Percentiles rank a stretch among this genome's conserved stretches.
phyloP scores from a whole-genome alignment of 352 stramenopile genomes.

The Pilasporangium apinafurcum region DNA sequence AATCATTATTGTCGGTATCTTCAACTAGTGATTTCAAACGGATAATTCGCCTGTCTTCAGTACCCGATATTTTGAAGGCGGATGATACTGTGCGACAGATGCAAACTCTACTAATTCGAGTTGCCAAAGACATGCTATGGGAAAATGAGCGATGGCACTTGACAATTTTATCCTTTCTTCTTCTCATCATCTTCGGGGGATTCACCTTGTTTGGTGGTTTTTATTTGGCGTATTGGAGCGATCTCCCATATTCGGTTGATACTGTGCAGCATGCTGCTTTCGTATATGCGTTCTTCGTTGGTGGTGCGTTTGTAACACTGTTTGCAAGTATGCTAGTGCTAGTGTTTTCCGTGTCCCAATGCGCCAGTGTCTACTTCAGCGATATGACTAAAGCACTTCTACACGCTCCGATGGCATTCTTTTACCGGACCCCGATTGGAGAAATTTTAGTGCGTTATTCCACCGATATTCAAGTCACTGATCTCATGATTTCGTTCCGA shows the following conservation, averaged over 20 bases:
- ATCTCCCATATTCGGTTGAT: conserved; percentile 8
- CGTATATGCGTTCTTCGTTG: conserved; percentile 20
- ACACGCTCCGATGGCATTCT: conserved; percentile 21
- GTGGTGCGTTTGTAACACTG: conserved; percentile 15
- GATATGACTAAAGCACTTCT: conserved; percentile 20
- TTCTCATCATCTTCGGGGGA: conserved; percentile 18
- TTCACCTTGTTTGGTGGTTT: conserved; percentile 25
- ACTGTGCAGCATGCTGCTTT: conserved; percentile 21
- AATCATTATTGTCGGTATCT: not conserved
- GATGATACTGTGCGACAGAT: conserved; percentile 7
- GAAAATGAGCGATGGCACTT: conserved; percentile 3
- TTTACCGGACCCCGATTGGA: conserved; percentile 30
- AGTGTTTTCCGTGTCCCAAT: conserved; percentile 17
- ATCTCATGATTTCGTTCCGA: conserved; percentile 20
- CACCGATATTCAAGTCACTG: conserved; percentile 24
- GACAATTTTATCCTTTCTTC: conserved; percentile 2
- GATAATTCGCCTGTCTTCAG: conserved; percentile 1
- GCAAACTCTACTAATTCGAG: conserved; percentile 9
- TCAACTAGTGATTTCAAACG: not conserved
- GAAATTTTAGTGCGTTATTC: conserved; percentile 28
- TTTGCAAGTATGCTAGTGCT: conserved; percentile 16
- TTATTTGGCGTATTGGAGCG: conserved; percentile 32
- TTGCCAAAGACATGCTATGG: conserved; percentile 18
- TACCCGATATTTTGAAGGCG: conserved; percentile 1
- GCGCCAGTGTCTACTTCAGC: conserved; percentile 17